Conservation (phyloP, 257 asterid genomes). For the Paraleonurus japonicus region DNA sequence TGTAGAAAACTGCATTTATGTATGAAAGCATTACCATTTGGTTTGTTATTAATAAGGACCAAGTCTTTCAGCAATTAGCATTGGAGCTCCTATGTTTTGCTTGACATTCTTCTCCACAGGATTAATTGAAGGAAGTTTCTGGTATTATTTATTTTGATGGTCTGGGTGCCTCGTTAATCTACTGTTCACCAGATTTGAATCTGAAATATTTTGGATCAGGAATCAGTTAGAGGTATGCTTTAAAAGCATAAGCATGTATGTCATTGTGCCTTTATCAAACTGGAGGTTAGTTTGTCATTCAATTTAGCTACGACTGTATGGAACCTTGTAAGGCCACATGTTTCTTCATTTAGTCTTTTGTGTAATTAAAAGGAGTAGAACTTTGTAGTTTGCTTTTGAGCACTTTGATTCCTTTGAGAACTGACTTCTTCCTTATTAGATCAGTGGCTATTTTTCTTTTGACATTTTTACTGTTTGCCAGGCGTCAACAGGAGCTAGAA, state of each 20-base stretch:
- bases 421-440: conserved; percentile 9
- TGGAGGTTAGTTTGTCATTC: conserved; percentile 87
- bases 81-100: conserved; percentile 51
- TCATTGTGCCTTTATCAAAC: conserved; percentile 67
- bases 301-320: conserved; percentile 44
- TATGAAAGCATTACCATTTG: conserved; percentile 30
- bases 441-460: conserved; percentile 22
- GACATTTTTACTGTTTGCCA: conserved; percentile 38
- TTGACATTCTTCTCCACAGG: conserved; percentile 82
- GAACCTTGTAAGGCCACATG: conserved; percentile 32
- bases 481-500: conserved; percentile 97
- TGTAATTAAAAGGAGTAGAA: conserved; percentile 11
- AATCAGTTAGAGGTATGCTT: conserved; percentile 95
- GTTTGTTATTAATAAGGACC: conserved; percentile 32
- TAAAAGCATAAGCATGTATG: conserved; percentile 70
- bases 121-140: conserved; percentile 80
- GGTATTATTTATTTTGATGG: conserved; percentile 76
- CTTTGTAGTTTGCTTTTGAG: conserved; percentile 23
- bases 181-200: conserved; percentile 86
- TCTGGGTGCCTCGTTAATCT: conserved; percentile 79
- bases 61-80: conserved; percentile 46
- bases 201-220: conserved; percentile 90
- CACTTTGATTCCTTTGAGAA: conserved; percentile 15
- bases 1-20: conserved; percentile 24
- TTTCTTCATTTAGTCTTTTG: conserved; percentile 22